Percentiles rank a stretch among this genome's conserved stretches.
phyloP scores from a whole-genome alignment of 768 basidiomycete genomes.

The Rhodocollybia butyracea region DNA sequence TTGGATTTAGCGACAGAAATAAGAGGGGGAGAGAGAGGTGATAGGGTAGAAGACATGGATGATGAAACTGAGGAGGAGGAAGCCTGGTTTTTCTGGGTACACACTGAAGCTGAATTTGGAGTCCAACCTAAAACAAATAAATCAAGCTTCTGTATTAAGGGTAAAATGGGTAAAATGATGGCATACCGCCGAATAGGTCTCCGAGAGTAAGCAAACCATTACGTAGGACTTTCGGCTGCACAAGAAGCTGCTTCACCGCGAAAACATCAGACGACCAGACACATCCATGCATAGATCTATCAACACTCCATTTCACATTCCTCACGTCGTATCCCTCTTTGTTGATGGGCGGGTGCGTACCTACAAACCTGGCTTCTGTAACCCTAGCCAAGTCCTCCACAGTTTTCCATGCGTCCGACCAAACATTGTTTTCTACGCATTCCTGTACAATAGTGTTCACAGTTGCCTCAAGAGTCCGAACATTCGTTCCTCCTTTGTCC shows the following conservation, averaged over 20 bases:
- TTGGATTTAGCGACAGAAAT: constrained; percentile 67
- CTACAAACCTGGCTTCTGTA: constrained; percentile 1
- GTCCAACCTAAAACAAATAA: neutral
- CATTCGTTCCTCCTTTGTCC: constrained; percentile 41
- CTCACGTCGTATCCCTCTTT: neutral
- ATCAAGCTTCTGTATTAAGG: neutral
- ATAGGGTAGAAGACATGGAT: constrained; percentile 10
- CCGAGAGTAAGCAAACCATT: constrained; percentile 37
- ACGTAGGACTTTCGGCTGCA: constrained; percentile 32
- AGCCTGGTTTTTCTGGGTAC: neutral
- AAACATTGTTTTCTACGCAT: constrained; percentile 68
- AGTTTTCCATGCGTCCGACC: constrained; percentile 65
- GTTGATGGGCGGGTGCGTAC: neutral
- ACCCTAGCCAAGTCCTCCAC: constrained; percentile 23
- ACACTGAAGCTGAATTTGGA: neutral
- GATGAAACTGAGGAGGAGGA: neutral
- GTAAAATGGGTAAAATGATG: constrained; percentile 5
- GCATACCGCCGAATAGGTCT: constrained; percentile 38
- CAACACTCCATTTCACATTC: neutral
- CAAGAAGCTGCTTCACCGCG: constrained; percentile 40
- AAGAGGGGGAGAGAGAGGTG: constrained; percentile 48
- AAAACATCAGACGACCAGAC: constrained; percentile 62
- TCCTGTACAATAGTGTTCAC: constrained; percentile 63
- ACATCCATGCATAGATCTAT: constrained; percentile 24
- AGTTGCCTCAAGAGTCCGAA: constrained; percentile 64